phyloP scores from a whole-genome alignment of 1,284 basidiomycete species.

The Fomitopsis schrenkii region DNA sequence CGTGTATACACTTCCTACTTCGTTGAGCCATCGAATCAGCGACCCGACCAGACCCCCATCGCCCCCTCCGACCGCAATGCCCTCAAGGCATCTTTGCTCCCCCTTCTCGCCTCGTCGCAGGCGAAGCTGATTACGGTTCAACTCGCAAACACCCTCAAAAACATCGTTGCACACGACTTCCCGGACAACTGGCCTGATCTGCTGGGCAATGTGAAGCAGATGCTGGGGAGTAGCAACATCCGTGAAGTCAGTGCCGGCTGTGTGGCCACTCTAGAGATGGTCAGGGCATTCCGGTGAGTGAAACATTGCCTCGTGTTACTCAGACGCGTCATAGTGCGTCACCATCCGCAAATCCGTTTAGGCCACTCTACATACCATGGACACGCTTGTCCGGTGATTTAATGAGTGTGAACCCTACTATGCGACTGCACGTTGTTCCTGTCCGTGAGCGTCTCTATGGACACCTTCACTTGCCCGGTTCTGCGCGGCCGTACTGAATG shows the following conservation, averaged over 20 bases:
- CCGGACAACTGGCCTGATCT: slow-evolving; percentile 71
- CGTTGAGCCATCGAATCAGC: slow-evolving; percentile 39
- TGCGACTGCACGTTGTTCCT: background rate
- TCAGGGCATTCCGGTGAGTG: slow-evolving; percentile 63
- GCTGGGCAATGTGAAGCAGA: slow-evolving; percentile 54
- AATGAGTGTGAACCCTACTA: background rate
- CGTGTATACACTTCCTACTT: slow-evolving; percentile 65
- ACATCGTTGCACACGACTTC: slow-evolving; percentile 68
- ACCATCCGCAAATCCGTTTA: background rate
- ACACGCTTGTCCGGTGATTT: background rate
- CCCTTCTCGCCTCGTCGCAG: slow-evolving; percentile 62
- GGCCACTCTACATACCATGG: background rate
- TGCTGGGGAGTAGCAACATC: slow-evolving; percentile 62
- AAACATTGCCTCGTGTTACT: background rate
- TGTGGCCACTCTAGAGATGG: slow-evolving; percentile 68
- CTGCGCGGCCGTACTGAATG: background rate
- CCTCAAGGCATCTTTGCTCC: slow-evolving; percentile 63
- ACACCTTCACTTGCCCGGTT: background rate
- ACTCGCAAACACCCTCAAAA: slow-evolving; percentile 67
- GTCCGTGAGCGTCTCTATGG: background rate
- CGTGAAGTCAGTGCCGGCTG: slow-evolving; percentile 76
- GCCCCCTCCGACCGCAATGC: slow-evolving; percentile 62
- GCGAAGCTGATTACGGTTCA: slow-evolving; percentile 70
- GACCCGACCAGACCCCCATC: slow-evolving; percentile 60
- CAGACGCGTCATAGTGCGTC: background rate